Conservation (phyloP, 306 rosid genomes). For the cucumber (Cucumis sativus) region Cucumber_9930_V3 NC_026656.2:7331501-7332000, state of each 20-base stretch:
- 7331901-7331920: not conserved
- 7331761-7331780: not conserved
- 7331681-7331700: not conserved
- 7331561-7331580: not conserved
- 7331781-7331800: not conserved
- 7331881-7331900: not conserved
- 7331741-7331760: not conserved
- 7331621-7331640: not conserved
- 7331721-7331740: not conserved
- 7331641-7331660: not conserved
- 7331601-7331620: not conserved
- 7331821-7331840: not conserved
- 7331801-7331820: not conserved
- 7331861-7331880: not conserved
- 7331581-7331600: not conserved
- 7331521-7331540: not conserved
- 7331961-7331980: too few species aligned
- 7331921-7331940: too few species aligned
- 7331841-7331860: not conserved
- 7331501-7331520: conserved; percentile 46
- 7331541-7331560: not conserved
- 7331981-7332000: too few species aligned
- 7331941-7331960: too few species aligned
- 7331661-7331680: not conserved
- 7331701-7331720: not conserved